Evolutionary conservation across 805 yeast species (phyloP), one percentile per base, ranked within the genome.

Genomic region (Schwanniomyces polymorphus): DNA sequence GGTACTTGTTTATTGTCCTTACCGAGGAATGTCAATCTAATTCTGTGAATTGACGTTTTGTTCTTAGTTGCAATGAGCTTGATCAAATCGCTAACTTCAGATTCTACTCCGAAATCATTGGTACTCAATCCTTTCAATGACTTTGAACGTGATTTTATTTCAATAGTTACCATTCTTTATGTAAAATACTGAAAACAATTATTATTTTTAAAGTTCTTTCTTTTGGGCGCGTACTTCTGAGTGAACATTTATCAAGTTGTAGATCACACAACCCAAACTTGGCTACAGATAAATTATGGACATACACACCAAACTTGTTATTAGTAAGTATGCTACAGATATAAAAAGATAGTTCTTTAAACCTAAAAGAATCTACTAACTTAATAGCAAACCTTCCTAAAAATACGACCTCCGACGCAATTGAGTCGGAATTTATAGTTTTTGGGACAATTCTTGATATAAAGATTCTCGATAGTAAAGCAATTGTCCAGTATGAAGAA

Each of bases 101-200:
- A 54, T 16, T 56, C 56, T 6, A 60, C 44, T 11, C 57, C 47
- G 53, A 69, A 60, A 47, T 64, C 76, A 51, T 61, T 74, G 31
- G 72, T 70, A 48, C 72, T 67, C 53, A 79, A 73, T 45, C 78
- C 75, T 54, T 76, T 79, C 56, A 86, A 65, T 27, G 72, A 61
- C 57, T 76, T 80, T 12, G 90, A 84, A 49, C 91, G 80, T 2
- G 91, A 78, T 46, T 76, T 74, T 35, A 86, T 79, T 18, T 68
- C 69, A 45, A 83, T 65, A 31, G 65, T 54, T 14, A 73, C 78
- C 84, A 79, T 79, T 35, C 35, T 50, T 5, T 14, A 17, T 27
- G 8, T 31, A 2, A 6, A 14, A 6, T 21, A 5, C 23, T 28
- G 2, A 37, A 23, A 37, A 37, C 27, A 37, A 23, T 37, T 21